phyloP scores from a whole-genome alignment of 257 asterid genomes.

The Solanum pimpinellifolium region DNA sequence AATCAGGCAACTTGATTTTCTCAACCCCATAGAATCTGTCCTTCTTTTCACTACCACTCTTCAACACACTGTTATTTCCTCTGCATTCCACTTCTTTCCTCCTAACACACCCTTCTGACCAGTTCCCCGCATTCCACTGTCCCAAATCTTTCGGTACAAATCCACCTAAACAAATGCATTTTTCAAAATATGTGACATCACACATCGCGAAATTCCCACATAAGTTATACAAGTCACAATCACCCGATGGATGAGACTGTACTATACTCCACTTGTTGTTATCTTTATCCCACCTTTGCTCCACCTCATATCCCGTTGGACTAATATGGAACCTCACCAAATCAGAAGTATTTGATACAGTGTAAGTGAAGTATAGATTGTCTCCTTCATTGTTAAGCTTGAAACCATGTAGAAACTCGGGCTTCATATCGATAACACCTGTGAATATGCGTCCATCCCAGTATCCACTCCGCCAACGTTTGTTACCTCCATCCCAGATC shows the following conservation, averaged over 20 bases:
- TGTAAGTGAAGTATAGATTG: slow-evolving; percentile 25
- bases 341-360: slow-evolving; percentile 9
- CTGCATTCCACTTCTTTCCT: slow-evolving; percentile 24
- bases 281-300: slow-evolving; percentile 33
- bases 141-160: slow-evolving; percentile 29
- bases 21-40: slow-evolving; percentile 31
- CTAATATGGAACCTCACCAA: slow-evolving; percentile 24
- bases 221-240: slow-evolving; percentile 38
- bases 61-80: neutral
- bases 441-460: slow-evolving; percentile 41
- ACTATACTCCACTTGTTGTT: slow-evolving; percentile 21
- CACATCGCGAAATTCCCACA: slow-evolving; percentile 67
- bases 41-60: neutral
- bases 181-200: neutral
- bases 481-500: slow-evolving; percentile 46
- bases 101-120: slow-evolving; percentile 68
- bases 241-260: slow-evolving; percentile 31
- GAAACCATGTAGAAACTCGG: slow-evolving; percentile 36
- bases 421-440: slow-evolving; percentile 35
- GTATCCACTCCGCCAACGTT: slow-evolving; percentile 74
- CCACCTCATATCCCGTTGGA: slow-evolving; percentile 38
- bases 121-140: slow-evolving; percentile 37
- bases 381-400: slow-evolving; percentile 12
- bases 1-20: slow-evolving; percentile 64
- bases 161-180: slow-evolving; percentile 50